phyloP scores from a whole-genome alignment of 805 yeast genomes.

The Lachancea dasiensis region DNA sequence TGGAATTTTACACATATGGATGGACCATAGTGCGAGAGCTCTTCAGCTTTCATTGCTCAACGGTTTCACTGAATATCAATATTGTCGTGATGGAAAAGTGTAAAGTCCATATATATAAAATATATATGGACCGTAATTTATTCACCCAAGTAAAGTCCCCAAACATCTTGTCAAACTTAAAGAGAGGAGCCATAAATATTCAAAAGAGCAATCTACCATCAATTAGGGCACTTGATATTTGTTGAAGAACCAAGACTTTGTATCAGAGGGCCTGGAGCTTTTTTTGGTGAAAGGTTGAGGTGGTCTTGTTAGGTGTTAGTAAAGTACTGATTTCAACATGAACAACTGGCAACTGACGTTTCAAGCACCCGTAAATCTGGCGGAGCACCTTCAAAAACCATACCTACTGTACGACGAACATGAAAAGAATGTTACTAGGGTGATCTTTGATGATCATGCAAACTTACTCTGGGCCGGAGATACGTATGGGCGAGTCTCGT shows the following conservation, averaged over 20 bases:
- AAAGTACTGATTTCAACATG: constrained; percentile 14
- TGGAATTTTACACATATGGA: constrained; percentile 54
- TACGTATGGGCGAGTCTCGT: constrained; percentile 42
- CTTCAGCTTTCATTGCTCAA: constrained; percentile 11
- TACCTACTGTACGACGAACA: constrained; percentile 29
- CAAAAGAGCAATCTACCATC: too few species aligned
- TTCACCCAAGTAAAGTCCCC: too few species aligned
- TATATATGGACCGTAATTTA: too few species aligned
- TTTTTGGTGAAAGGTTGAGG: constrained; percentile 8
- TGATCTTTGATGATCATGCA: constrained; percentile 61
- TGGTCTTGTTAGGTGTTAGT: not conserved
- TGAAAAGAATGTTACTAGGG: constrained; percentile 27
- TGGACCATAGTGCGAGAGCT: constrained; percentile 49
- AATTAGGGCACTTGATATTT: too few species aligned
- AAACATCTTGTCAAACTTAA: too few species aligned
- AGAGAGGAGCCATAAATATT: too few species aligned
- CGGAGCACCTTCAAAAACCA: constrained; percentile 30
- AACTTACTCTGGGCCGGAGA: constrained; percentile 88
- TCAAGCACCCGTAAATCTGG: constrained; percentile 26
- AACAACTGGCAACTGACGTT: constrained; percentile 33
- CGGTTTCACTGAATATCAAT: not conserved
- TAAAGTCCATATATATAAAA: too few species aligned
- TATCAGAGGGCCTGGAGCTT: too few species aligned
- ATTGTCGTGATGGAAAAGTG: too few species aligned
- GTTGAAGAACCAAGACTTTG: too few species aligned